These are phyloP conservation scores for Pueraria montana DNA, from an alignment of 306 rosid species.

Conservation along the genomic window DNA sequence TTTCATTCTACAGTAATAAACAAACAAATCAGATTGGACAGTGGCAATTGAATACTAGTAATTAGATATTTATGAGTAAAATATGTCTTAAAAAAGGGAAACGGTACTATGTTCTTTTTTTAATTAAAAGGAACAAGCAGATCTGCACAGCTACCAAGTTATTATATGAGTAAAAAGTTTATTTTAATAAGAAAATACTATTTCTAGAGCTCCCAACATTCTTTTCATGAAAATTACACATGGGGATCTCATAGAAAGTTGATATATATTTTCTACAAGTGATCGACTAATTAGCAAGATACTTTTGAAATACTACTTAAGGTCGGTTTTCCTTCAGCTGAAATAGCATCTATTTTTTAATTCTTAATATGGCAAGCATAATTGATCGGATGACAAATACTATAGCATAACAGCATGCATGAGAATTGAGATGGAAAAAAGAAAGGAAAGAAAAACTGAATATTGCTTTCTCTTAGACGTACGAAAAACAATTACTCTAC, in stretches of 20 bases:
- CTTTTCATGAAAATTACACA: neutral
- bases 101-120: neutral
- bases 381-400: neutral
- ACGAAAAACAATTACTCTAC: neutral
- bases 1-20: too few relatives aligned
- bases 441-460: neutral
- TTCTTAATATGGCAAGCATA: neutral
- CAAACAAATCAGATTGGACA: too few relatives aligned
- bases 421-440: neutral
- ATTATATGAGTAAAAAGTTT: neutral
- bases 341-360: neutral
- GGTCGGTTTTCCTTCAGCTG: neutral
- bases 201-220: conserved; percentile 3
- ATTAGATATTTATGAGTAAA: too few relatives aligned
- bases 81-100: too few relatives aligned
- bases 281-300: neutral
- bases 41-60: too few relatives aligned
- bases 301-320: neutral
- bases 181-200: neutral
- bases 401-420: neutral
- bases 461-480: neutral
- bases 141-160: neutral
- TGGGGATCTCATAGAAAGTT: neutral
- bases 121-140: neutral
- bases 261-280: neutral